These are phyloP conservation scores for Xylogone sp. DNA, from an alignment of 2,329 filamentous ascomycete genomes.

Conservation along the genomic window DNA sequence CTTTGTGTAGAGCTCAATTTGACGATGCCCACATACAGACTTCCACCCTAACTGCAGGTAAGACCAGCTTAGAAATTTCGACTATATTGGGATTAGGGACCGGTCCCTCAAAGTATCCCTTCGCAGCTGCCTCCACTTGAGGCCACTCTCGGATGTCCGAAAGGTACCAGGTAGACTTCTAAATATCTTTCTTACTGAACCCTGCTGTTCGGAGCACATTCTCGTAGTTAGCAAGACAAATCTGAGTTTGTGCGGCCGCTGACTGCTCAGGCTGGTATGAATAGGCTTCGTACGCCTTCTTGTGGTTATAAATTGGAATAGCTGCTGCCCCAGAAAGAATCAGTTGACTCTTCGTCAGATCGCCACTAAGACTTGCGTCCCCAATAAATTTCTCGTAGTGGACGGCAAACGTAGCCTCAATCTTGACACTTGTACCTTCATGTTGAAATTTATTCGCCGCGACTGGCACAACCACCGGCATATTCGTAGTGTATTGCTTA, in stretches of 20 bases:
- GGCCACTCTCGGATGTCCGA: background rate
- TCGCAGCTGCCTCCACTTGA: background rate
- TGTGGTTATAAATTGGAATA: background rate
- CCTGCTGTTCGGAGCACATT: background rate
- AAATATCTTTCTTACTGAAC: background rate
- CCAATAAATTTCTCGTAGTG: background rate
- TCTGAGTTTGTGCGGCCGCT: background rate
- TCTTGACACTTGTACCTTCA: background rate
- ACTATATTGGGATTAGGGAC: background rate
- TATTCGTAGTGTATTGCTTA: background rate
- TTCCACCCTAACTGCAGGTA: background rate
- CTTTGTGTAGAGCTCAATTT: too few relatives aligned
- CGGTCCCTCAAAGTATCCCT: background rate
- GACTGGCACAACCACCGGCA: background rate
- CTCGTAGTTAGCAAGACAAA: background rate
- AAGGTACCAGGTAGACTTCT: background rate
- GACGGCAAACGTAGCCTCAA: background rate
- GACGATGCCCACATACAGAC: background rate
- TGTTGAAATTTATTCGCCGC: background rate
- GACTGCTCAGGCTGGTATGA: background rate
- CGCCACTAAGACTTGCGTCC: background rate
- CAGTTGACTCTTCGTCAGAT: background rate
- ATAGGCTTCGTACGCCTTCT: background rate
- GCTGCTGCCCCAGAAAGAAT: background rate
- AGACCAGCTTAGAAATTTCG: background rate